A percentile compares a stretch with the other conserved stretches of the same genome.
Conservation (phyloP, 495 filamentous ascomycete species). For the Podospora appendiculata region DNA sequence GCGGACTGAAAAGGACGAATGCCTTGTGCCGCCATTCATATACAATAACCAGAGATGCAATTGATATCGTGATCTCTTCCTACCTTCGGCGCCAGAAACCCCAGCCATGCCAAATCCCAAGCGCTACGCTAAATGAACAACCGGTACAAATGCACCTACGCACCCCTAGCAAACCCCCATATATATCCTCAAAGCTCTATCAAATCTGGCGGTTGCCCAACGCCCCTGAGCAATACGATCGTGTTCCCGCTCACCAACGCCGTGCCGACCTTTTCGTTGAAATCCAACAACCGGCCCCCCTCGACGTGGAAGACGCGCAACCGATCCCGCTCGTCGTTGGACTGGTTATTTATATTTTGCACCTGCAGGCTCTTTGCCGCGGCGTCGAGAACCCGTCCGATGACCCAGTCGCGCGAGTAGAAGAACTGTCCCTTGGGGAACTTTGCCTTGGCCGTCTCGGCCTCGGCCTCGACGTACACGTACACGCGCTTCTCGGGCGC, state of each 20-base stretch:
- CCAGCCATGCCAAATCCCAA: slow-evolving; percentile 5
- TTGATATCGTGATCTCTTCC: too few species aligned
- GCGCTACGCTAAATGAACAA: slow-evolving; percentile 13
- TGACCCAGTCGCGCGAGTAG: slow-evolving; percentile 78
- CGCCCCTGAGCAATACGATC: slow-evolving; percentile 78
- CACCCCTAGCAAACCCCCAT: background rate
- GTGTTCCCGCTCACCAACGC: slow-evolving; percentile 72
- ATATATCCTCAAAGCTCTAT: slow-evolving; percentile 25
- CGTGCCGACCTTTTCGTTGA: slow-evolving; percentile 72
- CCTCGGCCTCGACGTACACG: slow-evolving; percentile 77
- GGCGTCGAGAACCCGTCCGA: slow-evolving; percentile 80
- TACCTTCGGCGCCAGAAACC: too few species aligned
- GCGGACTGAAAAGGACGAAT: too few species aligned
- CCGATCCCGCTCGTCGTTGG: slow-evolving; percentile 64
- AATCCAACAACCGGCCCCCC: slow-evolving; percentile 74
- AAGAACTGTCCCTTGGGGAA: slow-evolving; percentile 74
- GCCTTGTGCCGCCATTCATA: background rate
- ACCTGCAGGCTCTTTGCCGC: slow-evolving; percentile 76
- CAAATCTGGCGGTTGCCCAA: slow-evolving; percentile 51
- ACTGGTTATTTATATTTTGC: slow-evolving; percentile 83
- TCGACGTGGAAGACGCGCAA: slow-evolving; percentile 89
- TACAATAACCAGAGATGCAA: too few species aligned
- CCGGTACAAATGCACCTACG: background rate
- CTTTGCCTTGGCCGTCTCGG: slow-evolving; percentile 65
- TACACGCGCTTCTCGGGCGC: slow-evolving; percentile 76